A percentile compares a stretch with the other conserved stretches of the same genome.
These are phyloP conservation scores for Cryptosporidium bovis DNA, from an alignment of 169 alveolate genomes.

Conservation along the genomic window DNA sequence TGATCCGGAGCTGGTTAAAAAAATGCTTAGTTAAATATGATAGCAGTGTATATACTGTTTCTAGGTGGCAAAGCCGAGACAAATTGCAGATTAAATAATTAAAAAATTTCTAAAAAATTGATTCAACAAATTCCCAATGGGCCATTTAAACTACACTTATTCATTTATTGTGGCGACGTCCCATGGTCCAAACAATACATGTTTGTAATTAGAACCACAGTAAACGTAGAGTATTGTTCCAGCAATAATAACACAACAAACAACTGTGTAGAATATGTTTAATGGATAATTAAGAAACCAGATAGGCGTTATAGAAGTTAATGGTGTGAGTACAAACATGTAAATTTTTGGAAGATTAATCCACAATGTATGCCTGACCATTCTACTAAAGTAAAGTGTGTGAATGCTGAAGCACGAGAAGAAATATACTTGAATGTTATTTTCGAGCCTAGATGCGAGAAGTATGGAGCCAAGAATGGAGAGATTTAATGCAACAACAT, in stretches of 20 bases:
- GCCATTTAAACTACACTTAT: neutral
- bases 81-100: too few species aligned
- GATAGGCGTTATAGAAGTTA: slow-evolving; percentile 51
- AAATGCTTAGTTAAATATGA: neutral
- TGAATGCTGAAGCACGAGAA: slow-evolving; percentile 56
- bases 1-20: slow-evolving; percentile 31
- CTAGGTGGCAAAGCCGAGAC: too few species aligned
- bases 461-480: slow-evolving; percentile 68
- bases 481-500: slow-evolving; percentile 50
- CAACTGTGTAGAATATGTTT: slow-evolving; percentile 22
- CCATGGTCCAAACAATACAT: slow-evolving; percentile 68
- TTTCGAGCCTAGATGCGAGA: slow-evolving; percentile 74
- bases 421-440: slow-evolving; percentile 56
- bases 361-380: slow-evolving; percentile 61
- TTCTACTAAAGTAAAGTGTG: slow-evolving; percentile 51
- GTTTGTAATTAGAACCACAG: slow-evolving; percentile 42
- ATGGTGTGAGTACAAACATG: slow-evolving; percentile 45
- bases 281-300: slow-evolving; percentile 63
- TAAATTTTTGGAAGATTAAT: slow-evolving; percentile 50
- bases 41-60: too few species aligned
- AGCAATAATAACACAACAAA: slow-evolving; percentile 47
- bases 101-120: too few species aligned
- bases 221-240: slow-evolving; percentile 53
- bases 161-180: slow-evolving; percentile 64
- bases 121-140: too few species aligned